phyloP scores from a whole-genome alignment of 2,329 filamentous ascomycete species.

The Didymella pinodella region DNA sequence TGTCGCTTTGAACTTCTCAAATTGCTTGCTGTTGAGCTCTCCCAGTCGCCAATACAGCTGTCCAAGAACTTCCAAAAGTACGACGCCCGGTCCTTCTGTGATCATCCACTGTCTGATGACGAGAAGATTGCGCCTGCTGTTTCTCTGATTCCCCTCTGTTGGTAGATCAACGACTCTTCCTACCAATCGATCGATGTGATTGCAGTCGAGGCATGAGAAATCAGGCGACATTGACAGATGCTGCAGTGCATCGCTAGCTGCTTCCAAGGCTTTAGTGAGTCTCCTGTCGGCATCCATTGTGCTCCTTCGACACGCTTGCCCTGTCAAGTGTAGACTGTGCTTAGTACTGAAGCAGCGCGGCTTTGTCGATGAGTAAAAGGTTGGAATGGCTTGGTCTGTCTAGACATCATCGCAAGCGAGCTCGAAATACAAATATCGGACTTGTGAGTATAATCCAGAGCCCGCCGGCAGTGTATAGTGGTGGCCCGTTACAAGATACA shows the following conservation, averaged over 20 bases:
- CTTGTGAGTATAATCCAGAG: conserved; percentile 20
- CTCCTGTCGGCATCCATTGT: conserved; percentile 43
- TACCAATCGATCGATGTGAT: conserved; percentile 46
- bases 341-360: neutral
- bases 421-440: conserved; percentile 24
- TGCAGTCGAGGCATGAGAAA: conserved; percentile 42
- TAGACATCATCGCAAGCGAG: conserved; percentile 23
- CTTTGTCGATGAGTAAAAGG: neutral
- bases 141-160: conserved; percentile 46
- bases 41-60: conserved; percentile 48
- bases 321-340: neutral
- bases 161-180: conserved; percentile 47
- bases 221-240: conserved; percentile 46
- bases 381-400: neutral
- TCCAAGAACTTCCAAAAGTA: conserved; percentile 46
- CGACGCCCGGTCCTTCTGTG: conserved; percentile 43
- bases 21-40: conserved; percentile 49
- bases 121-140: conserved; percentile 45
- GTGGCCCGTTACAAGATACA: conserved; percentile 15
- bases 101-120: conserved; percentile 49
- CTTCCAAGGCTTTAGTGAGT: conserved; percentile 44
- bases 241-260: conserved; percentile 46
- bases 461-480: conserved; percentile 28
- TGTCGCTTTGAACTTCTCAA: conserved; percentile 45
- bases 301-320: neutral